Percentiles rank a stretch among this genome's conserved stretches.
Evolutionary conservation across 2,329 filamentous ascomycete genomes (phyloP).

Genomic region (Drechslerella coelobrocha): DNA sequence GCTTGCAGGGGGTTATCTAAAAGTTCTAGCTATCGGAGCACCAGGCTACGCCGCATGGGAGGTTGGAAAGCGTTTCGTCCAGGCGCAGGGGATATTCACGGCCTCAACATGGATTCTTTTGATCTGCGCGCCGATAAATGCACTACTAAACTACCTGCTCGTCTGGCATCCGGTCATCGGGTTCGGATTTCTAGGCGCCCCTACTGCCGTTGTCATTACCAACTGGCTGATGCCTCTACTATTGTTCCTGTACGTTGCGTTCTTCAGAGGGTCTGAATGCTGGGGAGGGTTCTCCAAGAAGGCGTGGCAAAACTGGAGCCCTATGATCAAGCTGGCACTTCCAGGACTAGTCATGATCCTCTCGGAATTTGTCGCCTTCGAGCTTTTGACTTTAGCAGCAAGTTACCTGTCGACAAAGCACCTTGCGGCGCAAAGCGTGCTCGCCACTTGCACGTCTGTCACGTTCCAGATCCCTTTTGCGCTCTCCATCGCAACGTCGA

Average conservation of each 20-base stretch:
- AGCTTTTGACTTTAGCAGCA: constrained; percentile 82
- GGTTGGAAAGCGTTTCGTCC: constrained; percentile 78
- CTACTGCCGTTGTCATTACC: constrained; percentile 76
- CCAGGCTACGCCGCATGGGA: constrained; percentile 76
- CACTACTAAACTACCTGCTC: constrained; percentile 72
- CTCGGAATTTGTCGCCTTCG: constrained; percentile 91
- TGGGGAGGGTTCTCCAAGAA: constrained; percentile 79
- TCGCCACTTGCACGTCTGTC: constrained; percentile 77
- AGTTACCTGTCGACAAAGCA: constrained; percentile 76
- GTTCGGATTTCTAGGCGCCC: constrained; percentile 78
- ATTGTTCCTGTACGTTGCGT: constrained; percentile 76
- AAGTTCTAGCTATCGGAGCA: constrained; percentile 69
- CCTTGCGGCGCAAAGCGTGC: constrained; percentile 74
- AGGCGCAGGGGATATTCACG: constrained; percentile 85
- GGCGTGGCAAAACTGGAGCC: constrained; percentile 73
- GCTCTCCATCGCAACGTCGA: constrained; percentile 84
- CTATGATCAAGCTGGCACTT: constrained; percentile 76
- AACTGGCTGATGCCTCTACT: constrained; percentile 76
- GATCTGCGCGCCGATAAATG: constrained; percentile 81
- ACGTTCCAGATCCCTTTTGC: constrained; percentile 94
- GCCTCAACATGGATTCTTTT: constrained; percentile 83
- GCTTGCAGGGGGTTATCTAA: constrained; percentile 76
- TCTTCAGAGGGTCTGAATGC: constrained; percentile 74
- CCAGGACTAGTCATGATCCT: constrained; percentile 93
- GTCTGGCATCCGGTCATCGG: constrained; percentile 58